A percentile compares a stretch with the other conserved stretches of the same genome.
phyloP scores from a whole-genome alignment of 2,329 filamentous ascomycete species.

The Xylariaceae sp. region DNA sequence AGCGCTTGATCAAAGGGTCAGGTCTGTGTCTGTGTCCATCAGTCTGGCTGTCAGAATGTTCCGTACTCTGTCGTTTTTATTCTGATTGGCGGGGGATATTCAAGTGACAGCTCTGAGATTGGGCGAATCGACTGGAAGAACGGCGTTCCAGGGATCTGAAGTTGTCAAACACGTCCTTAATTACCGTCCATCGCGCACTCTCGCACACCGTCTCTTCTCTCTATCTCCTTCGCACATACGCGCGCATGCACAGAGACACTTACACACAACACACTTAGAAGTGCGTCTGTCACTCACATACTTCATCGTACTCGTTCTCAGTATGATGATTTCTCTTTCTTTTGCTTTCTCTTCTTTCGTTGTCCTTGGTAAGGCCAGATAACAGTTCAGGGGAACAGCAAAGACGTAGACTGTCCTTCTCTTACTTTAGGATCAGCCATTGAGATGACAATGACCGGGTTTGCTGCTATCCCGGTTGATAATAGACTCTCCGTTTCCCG shows the following conservation, averaged over 20 bases:
- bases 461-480: neutral
- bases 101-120: neutral
- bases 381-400: neutral
- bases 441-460: neutral
- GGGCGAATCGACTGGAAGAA: neutral
- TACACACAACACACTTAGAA: too few species aligned
- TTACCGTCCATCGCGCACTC: neutral
- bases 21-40: too few species aligned
- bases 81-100: neutral
- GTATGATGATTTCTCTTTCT: neutral
- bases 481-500: neutral
- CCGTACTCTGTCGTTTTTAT: neutral
- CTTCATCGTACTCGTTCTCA: too few species aligned
- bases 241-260: too few species aligned
- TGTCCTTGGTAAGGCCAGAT: neutral
- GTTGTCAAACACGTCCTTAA: neutral
- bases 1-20: too few species aligned
- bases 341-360: neutral
- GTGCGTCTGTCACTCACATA: too few species aligned
- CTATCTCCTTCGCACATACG: neutral
- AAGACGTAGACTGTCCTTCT: neutral
- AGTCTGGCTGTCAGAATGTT: too few species aligned
- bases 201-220: neutral
- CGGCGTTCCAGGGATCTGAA: neutral
- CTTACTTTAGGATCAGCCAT: neutral